A percentile compares a stretch with the other conserved stretches of the same genome.
phyloP scores from a whole-genome alignment of 176 grass and related monocot genomes.

The Eragrostis nindensis region DNA sequence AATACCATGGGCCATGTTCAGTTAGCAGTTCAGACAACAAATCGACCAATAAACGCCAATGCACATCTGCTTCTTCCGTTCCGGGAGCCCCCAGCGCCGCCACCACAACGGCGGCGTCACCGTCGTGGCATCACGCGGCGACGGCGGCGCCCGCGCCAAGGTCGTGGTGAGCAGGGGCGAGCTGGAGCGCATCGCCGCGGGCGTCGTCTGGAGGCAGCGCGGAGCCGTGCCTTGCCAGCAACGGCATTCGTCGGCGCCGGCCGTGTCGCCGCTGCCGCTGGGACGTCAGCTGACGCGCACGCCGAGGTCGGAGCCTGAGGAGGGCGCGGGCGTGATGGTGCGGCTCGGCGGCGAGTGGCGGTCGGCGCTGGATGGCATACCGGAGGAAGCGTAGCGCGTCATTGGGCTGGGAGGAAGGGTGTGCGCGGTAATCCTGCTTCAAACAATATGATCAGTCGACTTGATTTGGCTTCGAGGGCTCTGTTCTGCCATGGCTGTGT shows the following conservation, averaged over 20 bases:
- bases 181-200: conserved; percentile 45
- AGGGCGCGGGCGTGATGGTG: not conserved
- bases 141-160: conserved; percentile 21
- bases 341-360: conserved; percentile 11
- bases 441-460: too few species aligned
- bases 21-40: not conserved
- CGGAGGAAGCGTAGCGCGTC: conserved; percentile 36
- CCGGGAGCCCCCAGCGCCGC: conserved; percentile 1
- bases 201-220: conserved; percentile 30
- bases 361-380: conserved; percentile 27
- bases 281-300: not conserved
- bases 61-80: conserved; percentile 37
- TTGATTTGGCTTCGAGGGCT: not conserved
- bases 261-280: not conserved
- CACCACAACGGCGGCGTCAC: conserved; percentile 31
- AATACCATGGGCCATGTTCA: not conserved
- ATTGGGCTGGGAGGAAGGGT: too few species aligned
- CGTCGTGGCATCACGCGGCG: conserved; percentile 33
- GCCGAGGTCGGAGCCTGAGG: conserved; percentile 9
- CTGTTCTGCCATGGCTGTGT: not conserved
- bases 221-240: not conserved
- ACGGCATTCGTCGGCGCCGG: not conserved
- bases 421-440: too few species aligned
- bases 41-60: not conserved
- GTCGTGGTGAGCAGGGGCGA: conserved; percentile 45